Base-by-base conservation (phyloP, 2,329 filamentous ascomycete species). In the Aspergillus quadricinctus region DNA sequence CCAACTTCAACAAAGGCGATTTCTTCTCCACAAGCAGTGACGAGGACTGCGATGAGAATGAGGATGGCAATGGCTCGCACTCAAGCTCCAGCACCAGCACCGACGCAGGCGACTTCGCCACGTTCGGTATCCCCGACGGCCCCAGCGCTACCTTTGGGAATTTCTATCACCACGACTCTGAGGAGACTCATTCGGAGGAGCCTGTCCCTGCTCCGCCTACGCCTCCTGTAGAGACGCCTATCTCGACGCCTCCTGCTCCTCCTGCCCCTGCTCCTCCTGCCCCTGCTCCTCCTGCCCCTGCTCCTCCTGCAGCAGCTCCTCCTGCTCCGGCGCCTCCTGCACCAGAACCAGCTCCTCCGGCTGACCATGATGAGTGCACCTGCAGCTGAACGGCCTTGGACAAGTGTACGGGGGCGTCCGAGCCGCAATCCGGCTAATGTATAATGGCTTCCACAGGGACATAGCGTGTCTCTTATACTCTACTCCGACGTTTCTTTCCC, bases 111-210 rank as follows among this genome's bases (percentile, higher is more conserved):
- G 23, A 3, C 23, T 23, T 23, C 23, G 23, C 23, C 23, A 23
- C 23, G 23, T 23, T 23, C 23, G 23, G 23, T 23, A 68, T 70
- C 48, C 69, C 69, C 14, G 68, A 54, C 41, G 69, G 69, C 8
- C 69, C 69, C 28, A 59, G 48, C 21, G 57, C 66, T 25, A 57
- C 58, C 51, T 57, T 59, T 29, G 63, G 64, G 17, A 61, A 54
- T 28, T 64, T 58, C 37, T 59, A 54, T 37, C 58, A 66, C 48
- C 50, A 48, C 14, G 49, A 56, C 48, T 59, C 64, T 50, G 57
- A 63, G 28, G 51, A 58, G 27, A 61, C 41, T 56, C 58, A 56
- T 31, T 48, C 19, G 55, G 57, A 46, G 59, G 54, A 45, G 25
- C 60, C 66, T 7, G 57, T 65, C 56, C 53, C 57, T 7, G 10